Evolutionary conservation across 2,329 filamentous ascomycete genomes (phyloP).

Genomic region (Cercospora sesami): DNA sequence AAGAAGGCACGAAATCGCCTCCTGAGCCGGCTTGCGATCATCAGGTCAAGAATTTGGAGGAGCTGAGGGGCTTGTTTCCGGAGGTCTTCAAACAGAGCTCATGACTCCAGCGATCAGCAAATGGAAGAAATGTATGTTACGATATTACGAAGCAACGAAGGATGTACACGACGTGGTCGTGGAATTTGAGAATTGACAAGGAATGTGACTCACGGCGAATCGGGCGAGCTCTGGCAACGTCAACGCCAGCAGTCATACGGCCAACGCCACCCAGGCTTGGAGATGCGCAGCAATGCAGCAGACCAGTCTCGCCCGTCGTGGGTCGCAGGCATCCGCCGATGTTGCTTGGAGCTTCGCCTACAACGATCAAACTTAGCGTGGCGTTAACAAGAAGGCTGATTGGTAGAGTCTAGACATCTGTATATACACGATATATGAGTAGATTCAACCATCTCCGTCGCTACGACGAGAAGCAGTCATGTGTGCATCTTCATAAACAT

Average conservation of each 20-base stretch:
- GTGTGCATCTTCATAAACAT: not conserved
- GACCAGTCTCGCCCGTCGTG: not conserved
- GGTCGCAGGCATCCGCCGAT: not conserved
- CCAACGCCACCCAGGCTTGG: not conserved
- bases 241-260: not conserved
- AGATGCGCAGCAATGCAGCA: not conserved
- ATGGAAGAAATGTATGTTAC: not conserved
- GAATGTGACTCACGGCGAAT: not conserved
- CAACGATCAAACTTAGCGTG: not conserved
- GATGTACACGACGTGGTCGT: not conserved
- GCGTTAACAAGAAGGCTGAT: not conserved
- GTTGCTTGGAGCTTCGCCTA: not conserved
- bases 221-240: not conserved
- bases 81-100: constrained; percentile 71
- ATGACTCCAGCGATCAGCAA: constrained; percentile 15
- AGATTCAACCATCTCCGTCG: not conserved
- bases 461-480: not conserved
- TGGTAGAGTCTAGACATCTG: constrained; percentile 14
- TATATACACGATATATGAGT: not conserved
- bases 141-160: constrained; percentile 2
- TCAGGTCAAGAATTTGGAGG: constrained; percentile 72
- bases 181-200: not conserved
- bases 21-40: constrained; percentile 63
- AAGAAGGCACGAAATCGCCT: constrained; percentile 67
- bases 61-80: constrained; percentile 75